Conservation (phyloP, 352 stramenopile species). For the Globisporangium nunn region DNA sequence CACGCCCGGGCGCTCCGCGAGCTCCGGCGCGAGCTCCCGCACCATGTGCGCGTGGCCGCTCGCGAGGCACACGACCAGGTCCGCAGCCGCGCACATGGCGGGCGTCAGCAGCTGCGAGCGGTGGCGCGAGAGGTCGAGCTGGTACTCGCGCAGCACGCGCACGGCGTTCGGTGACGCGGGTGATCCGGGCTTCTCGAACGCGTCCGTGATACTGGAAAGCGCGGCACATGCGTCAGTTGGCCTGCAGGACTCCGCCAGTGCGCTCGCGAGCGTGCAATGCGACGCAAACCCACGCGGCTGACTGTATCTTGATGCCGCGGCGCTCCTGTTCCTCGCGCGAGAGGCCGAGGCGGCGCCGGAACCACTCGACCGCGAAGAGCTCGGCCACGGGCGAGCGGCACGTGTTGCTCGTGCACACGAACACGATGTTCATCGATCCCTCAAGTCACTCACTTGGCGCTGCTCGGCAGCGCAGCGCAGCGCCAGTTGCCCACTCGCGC, state of each 20-base stretch:
- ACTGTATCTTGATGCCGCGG: constrained; percentile 61
- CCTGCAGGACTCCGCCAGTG: neutral
- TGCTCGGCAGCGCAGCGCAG: too few relatives aligned
- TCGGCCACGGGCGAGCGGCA: constrained; percentile 74
- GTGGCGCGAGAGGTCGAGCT: constrained; percentile 62
- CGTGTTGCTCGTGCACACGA: constrained; percentile 84
- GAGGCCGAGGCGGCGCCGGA: constrained; percentile 58
- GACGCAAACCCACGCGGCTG: constrained; percentile 42
- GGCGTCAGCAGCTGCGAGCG: constrained; percentile 60
- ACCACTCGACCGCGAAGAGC: constrained; percentile 73
- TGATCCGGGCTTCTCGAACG: constrained; percentile 62
- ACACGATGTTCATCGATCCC: constrained; percentile 61
- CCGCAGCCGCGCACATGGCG: constrained; percentile 52
- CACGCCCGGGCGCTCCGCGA: constrained; percentile 49
- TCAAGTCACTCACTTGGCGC: too few relatives aligned
- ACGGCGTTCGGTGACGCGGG: constrained; percentile 52
- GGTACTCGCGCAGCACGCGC: constrained; percentile 68
- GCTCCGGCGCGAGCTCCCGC: constrained; percentile 46
- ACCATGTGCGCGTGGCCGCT: constrained; percentile 60
- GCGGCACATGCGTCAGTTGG: neutral
- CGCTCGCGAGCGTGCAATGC: neutral
- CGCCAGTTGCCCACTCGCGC: too few relatives aligned
- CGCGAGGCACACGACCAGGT: constrained; percentile 71
- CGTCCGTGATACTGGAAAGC: constrained; percentile 47
- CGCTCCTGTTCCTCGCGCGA: constrained; percentile 60